Evolutionary conservation across 192 early-diverging fungal species (phyloP), one percentile per base, ranked within the genome.

Genomic region (Kappamyces sp.): DNA sequence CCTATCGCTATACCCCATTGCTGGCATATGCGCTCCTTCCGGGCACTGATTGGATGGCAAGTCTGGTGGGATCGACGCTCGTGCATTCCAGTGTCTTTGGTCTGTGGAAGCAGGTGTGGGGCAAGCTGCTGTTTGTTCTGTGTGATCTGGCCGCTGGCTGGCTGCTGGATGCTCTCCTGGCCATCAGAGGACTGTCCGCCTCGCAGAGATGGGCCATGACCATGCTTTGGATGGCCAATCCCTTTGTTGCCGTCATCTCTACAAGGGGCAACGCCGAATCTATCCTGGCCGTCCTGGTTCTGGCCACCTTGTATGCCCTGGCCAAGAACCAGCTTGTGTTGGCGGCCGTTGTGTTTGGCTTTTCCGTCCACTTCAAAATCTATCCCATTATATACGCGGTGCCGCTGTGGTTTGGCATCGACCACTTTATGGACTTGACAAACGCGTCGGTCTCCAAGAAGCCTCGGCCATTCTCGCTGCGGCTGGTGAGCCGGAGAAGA

Each of bases 1-100:
- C 96, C 0, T 99, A 96, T 69, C 84, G 96, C 31, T 99, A 99
- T 77, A 96, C 96, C 9, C 96, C 96, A 4, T 59, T 97, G 8
- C 73, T 99, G n/a, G 92, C 94, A 3, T 88, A 82, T 69, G 37
- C 93, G 8, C 63, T 99, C n/a, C 80, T 86, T 30, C 93, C 91
- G 14, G 93, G 93, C 52, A n/a, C n/a, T n/a, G 78, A 88, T 45
- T 81, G n/a, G n/a, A 43, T 43, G 8, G 42, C 42, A n/a, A 8
- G 8, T n/a, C 8, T 9, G n/a, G n/a, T 43, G 42, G 8, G 8
- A 43, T 43, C 8, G 42, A n/a, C 8, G 8, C 8, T 43, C 42
- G 42, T 9, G 42, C 8, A n/a, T 43, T n/a, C 42, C 8, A n/a
- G n/a, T n/a, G n/a, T n/a, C 42, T n/a, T n/a, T n/a, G n/a, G n/a